phyloP scores from a whole-genome alignment of 495 filamentous ascomycete species.

The Lentithecium fluviatile region DNA sequence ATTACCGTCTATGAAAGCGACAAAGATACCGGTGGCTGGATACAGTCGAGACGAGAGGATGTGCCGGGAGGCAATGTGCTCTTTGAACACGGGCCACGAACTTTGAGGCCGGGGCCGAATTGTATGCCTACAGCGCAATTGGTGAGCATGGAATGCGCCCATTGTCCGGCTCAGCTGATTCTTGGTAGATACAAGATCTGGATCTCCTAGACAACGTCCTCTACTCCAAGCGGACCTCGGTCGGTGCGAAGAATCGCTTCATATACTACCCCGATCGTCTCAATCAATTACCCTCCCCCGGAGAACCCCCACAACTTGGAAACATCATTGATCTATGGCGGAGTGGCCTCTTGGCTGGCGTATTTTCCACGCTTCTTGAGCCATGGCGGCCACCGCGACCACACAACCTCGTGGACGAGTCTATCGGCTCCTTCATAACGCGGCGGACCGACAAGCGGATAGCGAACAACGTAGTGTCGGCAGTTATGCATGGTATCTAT shows the following conservation, averaged over 20 bases:
- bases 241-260: conserved; percentile 64
- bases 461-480: conserved; percentile 75
- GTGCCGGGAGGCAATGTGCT: conserved; percentile 61
- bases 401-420: conserved; percentile 58
- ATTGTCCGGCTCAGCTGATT: conserved; percentile 6
- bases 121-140: conserved; percentile 33
- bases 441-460: conserved; percentile 56
- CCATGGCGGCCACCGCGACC: conserved; percentile 49
- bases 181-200: conserved; percentile 60
- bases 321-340: neutral
- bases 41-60: conserved; percentile 64
- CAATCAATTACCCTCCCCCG: conserved; percentile 59
- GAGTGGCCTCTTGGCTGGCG: conserved; percentile 33
- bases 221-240: conserved; percentile 50
- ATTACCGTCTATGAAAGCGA: conserved; percentile 80
- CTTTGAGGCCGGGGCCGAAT: conserved; percentile 56
- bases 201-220: conserved; percentile 62
- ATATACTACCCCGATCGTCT: conserved; percentile 92
- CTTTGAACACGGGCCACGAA: conserved; percentile 85
- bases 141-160: conserved; percentile 3
- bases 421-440: conserved; percentile 66
- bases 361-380: conserved; percentile 49
- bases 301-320: neutral
- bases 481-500: conserved; percentile 84
- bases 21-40: conserved; percentile 75